These are phyloP conservation scores for Exophiala sp. DNA, from an alignment of 2,329 filamentous ascomycete species.

Conservation along the genomic window DNA sequence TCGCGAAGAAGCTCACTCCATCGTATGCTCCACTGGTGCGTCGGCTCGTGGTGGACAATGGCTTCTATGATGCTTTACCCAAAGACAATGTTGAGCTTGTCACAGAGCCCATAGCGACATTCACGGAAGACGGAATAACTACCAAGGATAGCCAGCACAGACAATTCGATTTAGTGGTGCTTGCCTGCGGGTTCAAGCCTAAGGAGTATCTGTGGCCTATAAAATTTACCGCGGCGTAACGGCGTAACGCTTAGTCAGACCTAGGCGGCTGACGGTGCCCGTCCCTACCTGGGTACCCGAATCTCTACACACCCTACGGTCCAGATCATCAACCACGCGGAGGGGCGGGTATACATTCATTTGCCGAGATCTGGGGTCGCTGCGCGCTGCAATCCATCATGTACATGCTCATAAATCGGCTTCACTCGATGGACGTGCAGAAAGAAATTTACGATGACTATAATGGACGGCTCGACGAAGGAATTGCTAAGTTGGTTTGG, in stretches of 20 bases:
- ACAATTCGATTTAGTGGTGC: neutral
- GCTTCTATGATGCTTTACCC: neutral
- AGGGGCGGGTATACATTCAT: neutral
- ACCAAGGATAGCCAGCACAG: neutral
- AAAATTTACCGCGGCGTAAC: neutral
- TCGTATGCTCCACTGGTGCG: neutral
- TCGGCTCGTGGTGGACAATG: neutral
- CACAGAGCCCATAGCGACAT: neutral
- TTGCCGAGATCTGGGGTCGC: neutral
- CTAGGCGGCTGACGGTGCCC: neutral
- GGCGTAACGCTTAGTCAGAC: neutral
- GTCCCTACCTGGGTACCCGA: neutral
- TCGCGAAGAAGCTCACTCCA: neutral
- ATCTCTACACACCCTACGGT: neutral
- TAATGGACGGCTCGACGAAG: neutral
- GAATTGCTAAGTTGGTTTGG: neutral
- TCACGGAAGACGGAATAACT: neutral
- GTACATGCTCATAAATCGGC: neutral
- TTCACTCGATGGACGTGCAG: neutral
- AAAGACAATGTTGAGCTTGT: neutral
- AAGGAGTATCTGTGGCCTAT: neutral
- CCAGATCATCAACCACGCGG: conserved; percentile 2
- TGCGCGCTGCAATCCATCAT: neutral
- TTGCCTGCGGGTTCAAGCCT: neutral
- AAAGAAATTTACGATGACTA: neutral